A percentile compares a stretch with the other conserved stretches of the same genome.
Conservation (phyloP, 208 protist species). For the Polymyxa betae region DNA sequence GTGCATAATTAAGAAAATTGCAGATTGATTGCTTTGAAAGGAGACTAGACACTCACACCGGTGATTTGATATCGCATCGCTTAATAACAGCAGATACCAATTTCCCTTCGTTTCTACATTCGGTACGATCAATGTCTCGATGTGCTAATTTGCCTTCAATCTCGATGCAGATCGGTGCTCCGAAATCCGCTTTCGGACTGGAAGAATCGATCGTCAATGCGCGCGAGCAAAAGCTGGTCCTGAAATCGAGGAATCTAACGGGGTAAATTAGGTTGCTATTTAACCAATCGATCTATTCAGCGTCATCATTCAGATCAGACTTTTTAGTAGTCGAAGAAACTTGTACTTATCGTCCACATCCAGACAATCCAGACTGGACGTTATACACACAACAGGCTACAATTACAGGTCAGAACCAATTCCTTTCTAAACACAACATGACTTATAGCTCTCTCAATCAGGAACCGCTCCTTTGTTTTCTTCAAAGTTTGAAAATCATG, state of each 20-base stretch:
- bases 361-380: conserved; percentile 43
- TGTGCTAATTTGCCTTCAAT: background rate
- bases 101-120: conserved; percentile 29
- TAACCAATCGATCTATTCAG: background rate
- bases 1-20: no score
- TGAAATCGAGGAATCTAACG: conserved; percentile 36
- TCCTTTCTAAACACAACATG: background rate
- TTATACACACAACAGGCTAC: conserved; percentile 34
- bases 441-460: background rate
- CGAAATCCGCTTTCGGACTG: conserved; percentile 1
- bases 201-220: background rate
- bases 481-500: background rate
- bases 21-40: conserved; percentile 1
- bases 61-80: conserved; percentile 12
- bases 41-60: background rate
- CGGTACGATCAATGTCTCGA: background rate
- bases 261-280: background rate
- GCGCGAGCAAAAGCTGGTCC: conserved; percentile 7
- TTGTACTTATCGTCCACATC: conserved; percentile 6
- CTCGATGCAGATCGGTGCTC: background rate
- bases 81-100: conserved; percentile 28
- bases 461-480: conserved; percentile 19
- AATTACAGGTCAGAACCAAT: background rate
- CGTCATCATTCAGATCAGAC: background rate
- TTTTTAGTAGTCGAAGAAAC: conserved; percentile 22